These are phyloP conservation scores for Phoma sp. DNA, from an alignment of 2,329 filamentous ascomycete genomes.

Conservation along the genomic window DNA sequence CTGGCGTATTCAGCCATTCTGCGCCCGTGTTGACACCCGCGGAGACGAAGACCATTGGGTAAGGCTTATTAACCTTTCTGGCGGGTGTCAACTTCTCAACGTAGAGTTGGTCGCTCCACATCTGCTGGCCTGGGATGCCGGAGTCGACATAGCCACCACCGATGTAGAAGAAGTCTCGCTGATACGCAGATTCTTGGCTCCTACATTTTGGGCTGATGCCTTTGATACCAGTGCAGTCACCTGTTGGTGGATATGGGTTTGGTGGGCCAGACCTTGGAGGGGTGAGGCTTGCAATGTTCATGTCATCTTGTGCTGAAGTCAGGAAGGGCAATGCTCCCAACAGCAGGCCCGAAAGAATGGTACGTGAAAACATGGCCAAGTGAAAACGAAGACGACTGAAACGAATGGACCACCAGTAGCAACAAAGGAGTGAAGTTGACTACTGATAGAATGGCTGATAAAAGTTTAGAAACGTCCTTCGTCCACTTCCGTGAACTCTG, in stretches of 20 bases:
- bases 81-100: conserved; percentile 19
- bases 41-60: conserved; percentile 20
- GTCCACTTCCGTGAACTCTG: too few relatives aligned
- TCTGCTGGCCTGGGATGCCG: conserved; percentile 26
- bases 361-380: conserved; percentile 6
- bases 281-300: not conserved
- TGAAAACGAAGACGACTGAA: not conserved
- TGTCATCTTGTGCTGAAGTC: conserved; percentile 6
- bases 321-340: conserved; percentile 6
- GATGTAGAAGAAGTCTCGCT: conserved; percentile 36
- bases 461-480: not conserved
- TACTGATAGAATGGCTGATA: not conserved
- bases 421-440: conserved; percentile 1
- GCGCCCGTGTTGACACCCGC: conserved; percentile 28
- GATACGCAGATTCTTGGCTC: conserved; percentile 30
- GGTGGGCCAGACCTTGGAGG: not conserved
- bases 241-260: not conserved
- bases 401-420: not conserved
- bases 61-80: not conserved
- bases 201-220: conserved; percentile 26
- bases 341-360: conserved; percentile 3
- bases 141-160: conserved; percentile 34
- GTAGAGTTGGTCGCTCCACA: conserved; percentile 26
- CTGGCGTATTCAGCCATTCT: conserved; percentile 53
- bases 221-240: conserved; percentile 25